Percentiles rank a stretch among this genome's conserved stretches.
These are phyloP conservation scores for Bretschneidera sinensis DNA, from an alignment of 345 rosid species.

Conservation along the genomic window DNA sequence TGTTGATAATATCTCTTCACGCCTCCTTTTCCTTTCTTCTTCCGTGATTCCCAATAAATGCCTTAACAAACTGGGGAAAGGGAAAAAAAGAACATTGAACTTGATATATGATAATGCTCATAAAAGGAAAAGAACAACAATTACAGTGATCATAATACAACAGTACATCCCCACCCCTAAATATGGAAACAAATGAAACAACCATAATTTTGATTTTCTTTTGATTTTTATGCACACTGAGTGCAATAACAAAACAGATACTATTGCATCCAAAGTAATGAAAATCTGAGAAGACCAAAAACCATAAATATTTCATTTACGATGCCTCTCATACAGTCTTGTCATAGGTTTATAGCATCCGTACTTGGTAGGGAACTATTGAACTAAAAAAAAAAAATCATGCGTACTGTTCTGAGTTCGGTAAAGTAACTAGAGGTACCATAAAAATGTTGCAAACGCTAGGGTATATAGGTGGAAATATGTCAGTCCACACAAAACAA, in stretches of 20 bases:
- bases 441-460: background rate
- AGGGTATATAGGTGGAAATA: background rate
- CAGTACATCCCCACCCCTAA: too few relatives aligned
- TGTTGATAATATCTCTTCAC: constrained; percentile 84
- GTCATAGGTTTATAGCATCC: too few relatives aligned
- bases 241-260: too few relatives aligned
- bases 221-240: too few relatives aligned
- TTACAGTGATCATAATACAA: background rate
- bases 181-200: background rate
- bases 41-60: constrained; percentile 75
- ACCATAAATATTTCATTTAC: too few relatives aligned
- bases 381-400: too few relatives aligned
- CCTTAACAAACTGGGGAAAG: constrained; percentile 45
- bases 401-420: background rate
- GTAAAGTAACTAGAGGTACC: background rate
- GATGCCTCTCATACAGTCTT: too few relatives aligned
- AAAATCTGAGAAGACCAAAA: too few relatives aligned
- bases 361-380: too few relatives aligned
- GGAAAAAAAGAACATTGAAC: constrained; percentile 8
- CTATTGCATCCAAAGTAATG: too few relatives aligned
- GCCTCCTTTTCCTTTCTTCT: constrained; percentile 79
- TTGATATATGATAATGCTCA: background rate
- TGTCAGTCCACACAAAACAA: background rate
- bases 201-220: too few relatives aligned
- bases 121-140: background rate